Evolutionary conservation across 2,329 filamentous ascomycete genomes (phyloP).

Genomic region (Pseudocercospora eumusae): DNA sequence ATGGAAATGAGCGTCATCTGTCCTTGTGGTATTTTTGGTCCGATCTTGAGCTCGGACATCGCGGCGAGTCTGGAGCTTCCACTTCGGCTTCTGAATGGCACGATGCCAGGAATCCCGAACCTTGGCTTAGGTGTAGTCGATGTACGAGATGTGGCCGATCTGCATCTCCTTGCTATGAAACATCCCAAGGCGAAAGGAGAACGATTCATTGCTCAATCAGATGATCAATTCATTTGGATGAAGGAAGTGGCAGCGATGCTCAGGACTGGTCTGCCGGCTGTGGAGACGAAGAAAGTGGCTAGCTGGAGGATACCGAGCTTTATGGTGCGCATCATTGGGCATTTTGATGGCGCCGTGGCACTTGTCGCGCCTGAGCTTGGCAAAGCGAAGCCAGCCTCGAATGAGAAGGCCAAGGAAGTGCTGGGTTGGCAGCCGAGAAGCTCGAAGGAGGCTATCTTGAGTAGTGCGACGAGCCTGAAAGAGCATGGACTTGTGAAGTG

Average conservation of each 20-base stretch:
- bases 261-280: conserved; percentile 24
- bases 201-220: conserved; percentile 31
- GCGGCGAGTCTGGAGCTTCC: conserved; percentile 34
- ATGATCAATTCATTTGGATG: conserved; percentile 23
- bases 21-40: conserved; percentile 38
- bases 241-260: conserved; percentile 33
- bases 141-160: conserved; percentile 39
- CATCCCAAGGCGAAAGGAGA: conserved; percentile 31
- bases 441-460: conserved; percentile 30
- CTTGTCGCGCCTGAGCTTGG: conserved; percentile 33
- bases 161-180: conserved; percentile 39
- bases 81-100: conserved; percentile 36
- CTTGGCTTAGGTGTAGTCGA: conserved; percentile 36
- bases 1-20: conserved; percentile 39
- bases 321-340: conserved; percentile 21
- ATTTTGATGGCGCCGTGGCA: conserved; percentile 28
- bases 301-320: conserved; percentile 29
- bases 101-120: conserved; percentile 34
- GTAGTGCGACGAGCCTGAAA: conserved; percentile 28
- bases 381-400: conserved; percentile 25
- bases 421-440: conserved; percentile 33
- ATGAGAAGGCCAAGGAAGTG: conserved; percentile 34
- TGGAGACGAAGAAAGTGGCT: conserved; percentile 27
- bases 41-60: conserved; percentile 34
- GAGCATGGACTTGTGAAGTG: conserved; percentile 28